phyloP scores from a whole-genome alignment of 176 grass and related monocot genomes.

The Carex scoparia region DNA sequence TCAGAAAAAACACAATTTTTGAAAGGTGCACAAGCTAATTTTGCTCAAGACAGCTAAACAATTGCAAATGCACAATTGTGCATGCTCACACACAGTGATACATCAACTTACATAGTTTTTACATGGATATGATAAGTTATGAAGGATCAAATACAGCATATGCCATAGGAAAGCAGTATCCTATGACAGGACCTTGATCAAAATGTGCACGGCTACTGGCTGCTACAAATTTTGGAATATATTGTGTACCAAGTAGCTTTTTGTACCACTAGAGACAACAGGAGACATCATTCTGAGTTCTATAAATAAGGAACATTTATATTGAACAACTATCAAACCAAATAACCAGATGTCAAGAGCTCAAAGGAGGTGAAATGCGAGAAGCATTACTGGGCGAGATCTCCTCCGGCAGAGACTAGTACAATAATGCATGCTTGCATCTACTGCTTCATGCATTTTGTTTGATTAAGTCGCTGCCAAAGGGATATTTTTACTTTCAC shows the following conservation, averaged over 20 bases:
- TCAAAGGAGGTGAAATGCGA: neutral
- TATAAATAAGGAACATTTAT: neutral
- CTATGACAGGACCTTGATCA: neutral
- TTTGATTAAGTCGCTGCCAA: slow-evolving; percentile 33
- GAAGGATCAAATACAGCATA: neutral
- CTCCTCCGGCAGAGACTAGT: slow-evolving; percentile 44
- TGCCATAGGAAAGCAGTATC: neutral
- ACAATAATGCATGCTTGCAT: neutral
- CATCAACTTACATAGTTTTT: neutral
- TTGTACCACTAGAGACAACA: neutral
- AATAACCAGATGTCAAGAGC: neutral
- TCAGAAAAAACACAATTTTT: neutral
- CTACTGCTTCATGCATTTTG: neutral
- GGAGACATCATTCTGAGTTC: neutral
- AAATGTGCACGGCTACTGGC: neutral
- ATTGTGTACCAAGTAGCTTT: neutral
- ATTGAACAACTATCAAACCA: neutral
- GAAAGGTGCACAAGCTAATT: neutral
- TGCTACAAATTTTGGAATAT: slow-evolving; percentile 12
- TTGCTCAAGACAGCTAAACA: neutral
- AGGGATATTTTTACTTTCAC: too few relatives aligned
- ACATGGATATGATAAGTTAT: neutral
- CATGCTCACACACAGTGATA: neutral
- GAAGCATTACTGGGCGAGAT: slow-evolving; percentile 33
- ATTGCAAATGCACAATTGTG: neutral